Evolutionary conservation across 192 early-diverging fungal genomes (phyloP).

Genomic region (Backusella tarrabulga): DNA sequence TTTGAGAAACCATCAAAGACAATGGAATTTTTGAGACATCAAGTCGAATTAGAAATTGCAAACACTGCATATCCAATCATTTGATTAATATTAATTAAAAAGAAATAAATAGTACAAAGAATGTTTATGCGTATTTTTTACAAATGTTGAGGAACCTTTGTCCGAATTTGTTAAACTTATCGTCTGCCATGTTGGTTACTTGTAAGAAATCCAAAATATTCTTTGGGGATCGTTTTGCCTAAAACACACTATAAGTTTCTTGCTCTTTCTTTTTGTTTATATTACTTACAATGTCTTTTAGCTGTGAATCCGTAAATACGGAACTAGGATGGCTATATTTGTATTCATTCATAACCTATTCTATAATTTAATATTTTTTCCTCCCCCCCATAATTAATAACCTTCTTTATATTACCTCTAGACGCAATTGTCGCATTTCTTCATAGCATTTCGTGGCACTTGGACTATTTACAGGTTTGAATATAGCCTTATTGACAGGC

Average conservation of each 20-base stretch:
- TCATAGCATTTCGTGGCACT: not conserved
- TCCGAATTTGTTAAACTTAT: constrained; percentile 21
- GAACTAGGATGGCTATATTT: not conserved
- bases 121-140: not conserved
- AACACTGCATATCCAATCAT: constrained; percentile 16
- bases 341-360: constrained; percentile 1
- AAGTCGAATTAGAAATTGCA: constrained; percentile 25
- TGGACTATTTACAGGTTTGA: not conserved
- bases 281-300: constrained; percentile 17
- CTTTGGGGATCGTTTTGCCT: constrained; percentile 10
- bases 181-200: constrained; percentile 13
- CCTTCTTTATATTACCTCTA: not conserved
- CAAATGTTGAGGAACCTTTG: not conserved
- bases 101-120: no score
- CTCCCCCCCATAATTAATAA: no score
- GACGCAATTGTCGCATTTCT: not conserved
- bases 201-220: constrained; percentile 8
- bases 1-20: constrained; percentile 15
- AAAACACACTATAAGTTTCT: not conserved
- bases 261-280: not conserved
- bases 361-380: no score
- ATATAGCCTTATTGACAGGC: no score
- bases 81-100: no score
- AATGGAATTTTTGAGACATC: constrained; percentile 15
- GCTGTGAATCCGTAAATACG: constrained; percentile 21